Conservation (phyloP, 163 green algal species). For the Chloromonas sp. region DNA sequence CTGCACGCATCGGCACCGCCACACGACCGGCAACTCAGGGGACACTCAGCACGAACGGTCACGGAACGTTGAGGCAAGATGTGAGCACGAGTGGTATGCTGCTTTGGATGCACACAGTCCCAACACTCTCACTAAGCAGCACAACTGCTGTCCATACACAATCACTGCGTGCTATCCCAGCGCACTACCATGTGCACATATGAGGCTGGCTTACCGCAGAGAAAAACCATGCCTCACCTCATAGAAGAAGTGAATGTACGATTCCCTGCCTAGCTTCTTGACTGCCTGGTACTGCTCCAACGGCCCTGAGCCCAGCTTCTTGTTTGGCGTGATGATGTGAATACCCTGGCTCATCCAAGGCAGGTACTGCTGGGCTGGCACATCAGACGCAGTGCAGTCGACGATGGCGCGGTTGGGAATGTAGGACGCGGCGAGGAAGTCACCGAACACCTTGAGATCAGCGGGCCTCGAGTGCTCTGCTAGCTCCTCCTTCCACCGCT, state of each 20-base stretch:
- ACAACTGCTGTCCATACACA: too few species aligned
- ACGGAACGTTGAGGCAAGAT: too few species aligned
- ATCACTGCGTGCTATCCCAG: too few species aligned
- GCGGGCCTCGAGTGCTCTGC: slow-evolving; percentile 9
- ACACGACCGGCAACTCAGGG: too few species aligned
- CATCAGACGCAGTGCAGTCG: slow-evolving; percentile 84
- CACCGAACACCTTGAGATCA: slow-evolving; percentile 38
- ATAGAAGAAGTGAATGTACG: slow-evolving; percentile 97
- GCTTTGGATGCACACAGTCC: too few species aligned
- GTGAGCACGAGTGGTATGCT: too few species aligned
- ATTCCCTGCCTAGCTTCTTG: slow-evolving; percentile 71
- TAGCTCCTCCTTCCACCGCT: slow-evolving; percentile 61
- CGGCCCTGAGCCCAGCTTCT: slow-evolving; percentile 87
- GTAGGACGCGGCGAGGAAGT: slow-evolving; percentile 41
- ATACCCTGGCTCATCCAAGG: slow-evolving; percentile 78
- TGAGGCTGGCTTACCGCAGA: too few species aligned
- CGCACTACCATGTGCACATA: too few species aligned
- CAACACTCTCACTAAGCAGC: too few species aligned
- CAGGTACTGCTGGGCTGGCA: slow-evolving; percentile 68
- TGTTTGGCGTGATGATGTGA: slow-evolving; percentile 98
- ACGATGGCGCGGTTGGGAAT: slow-evolving; percentile 92
- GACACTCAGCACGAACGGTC: too few species aligned
- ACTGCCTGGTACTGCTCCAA: slow-evolving; percentile 74
- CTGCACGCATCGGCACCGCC: slow-evolving; percentile 22
- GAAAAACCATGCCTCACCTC: slow-evolving; percentile 51